phyloP scores from a whole-genome alignment of 106 monocot genomes.

The Dendrobium catenatum region DNA sequence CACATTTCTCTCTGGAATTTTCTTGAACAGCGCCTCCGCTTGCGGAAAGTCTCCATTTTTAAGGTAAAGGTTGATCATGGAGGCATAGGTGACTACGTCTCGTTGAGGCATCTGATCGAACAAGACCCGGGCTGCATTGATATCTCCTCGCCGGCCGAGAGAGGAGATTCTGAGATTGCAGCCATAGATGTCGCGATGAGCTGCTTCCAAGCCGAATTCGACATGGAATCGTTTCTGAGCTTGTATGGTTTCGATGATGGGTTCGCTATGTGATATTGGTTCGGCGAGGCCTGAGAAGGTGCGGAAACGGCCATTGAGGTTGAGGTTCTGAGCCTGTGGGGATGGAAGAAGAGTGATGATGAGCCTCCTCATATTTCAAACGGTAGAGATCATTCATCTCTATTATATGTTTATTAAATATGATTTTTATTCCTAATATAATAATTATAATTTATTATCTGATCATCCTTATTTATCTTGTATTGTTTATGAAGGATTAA shows the following conservation, averaged over 20 bases:
- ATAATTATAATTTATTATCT: no score
- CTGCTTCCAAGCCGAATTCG: background rate
- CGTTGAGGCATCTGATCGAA: conserved; percentile 35
- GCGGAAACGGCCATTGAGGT: background rate
- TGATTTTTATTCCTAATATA: no score
- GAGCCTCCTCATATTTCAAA: background rate
- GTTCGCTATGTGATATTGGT: background rate
- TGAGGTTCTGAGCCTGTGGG: background rate
- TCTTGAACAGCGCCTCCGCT: conserved; percentile 20
- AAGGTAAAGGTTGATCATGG: conserved; percentile 34
- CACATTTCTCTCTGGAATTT: conserved; percentile 22
- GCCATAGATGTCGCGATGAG: background rate
- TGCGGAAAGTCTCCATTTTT: conserved; percentile 17
- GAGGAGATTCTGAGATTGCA: conserved; percentile 18
- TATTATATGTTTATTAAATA: background rate
- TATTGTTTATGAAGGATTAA: no score
- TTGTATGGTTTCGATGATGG: background rate
- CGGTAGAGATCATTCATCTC: background rate
- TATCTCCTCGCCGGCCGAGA: conserved; percentile 4
- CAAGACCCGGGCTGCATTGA: conserved; percentile 12
- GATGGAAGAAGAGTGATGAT: background rate
- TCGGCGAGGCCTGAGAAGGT: background rate
- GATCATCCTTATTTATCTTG: no score
- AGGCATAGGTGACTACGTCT: conserved; percentile 26
- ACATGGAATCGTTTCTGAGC: background rate